These are phyloP conservation scores for Cladosporium oxysporum DNA, from an alignment of 2,329 filamentous ascomycete genomes.

Conservation along the genomic window DNA sequence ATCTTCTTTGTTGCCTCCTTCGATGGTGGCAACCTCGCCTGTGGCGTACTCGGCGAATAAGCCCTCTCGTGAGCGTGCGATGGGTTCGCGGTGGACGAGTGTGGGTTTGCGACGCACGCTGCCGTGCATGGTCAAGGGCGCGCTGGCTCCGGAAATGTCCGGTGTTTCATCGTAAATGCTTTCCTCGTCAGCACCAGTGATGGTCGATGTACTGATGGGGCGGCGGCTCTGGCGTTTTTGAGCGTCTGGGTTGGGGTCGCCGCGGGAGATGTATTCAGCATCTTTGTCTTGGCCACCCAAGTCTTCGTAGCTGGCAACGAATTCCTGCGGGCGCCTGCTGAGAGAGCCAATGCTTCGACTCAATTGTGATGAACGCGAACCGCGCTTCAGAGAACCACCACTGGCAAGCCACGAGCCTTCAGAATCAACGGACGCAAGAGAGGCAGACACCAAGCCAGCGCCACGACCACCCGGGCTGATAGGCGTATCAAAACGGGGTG, in stretches of 20 bases:
- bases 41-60: conserved; percentile 56
- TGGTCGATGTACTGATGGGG: conserved; percentile 23
- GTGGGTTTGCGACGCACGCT: conserved; percentile 60
- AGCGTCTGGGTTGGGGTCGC: not conserved
- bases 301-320: conserved; percentile 65
- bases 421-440: conserved; percentile 89
- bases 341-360: conserved; percentile 51
- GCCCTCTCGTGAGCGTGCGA: conserved; percentile 63
- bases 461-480: conserved; percentile 27
- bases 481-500: conserved; percentile 45
- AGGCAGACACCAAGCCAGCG: conserved; percentile 65
- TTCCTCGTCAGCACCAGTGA: conserved; percentile 44
- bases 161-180: conserved; percentile 10
- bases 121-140: conserved; percentile 42
- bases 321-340: conserved; percentile 52
- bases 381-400: conserved; percentile 61
- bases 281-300: conserved; percentile 55
- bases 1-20: conserved; percentile 22
- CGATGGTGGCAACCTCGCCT: conserved; percentile 32
- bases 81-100: conserved; percentile 61
- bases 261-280: conserved; percentile 68
- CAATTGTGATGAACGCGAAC: conserved; percentile 47
- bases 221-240: not conserved
- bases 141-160: conserved; percentile 18
- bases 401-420: conserved; percentile 90